Evolutionary conservation across 2,329 filamentous ascomycete species (phyloP), one percentile per base, ranked within the genome.

Genomic region (Xylaria arbuscula): DNA sequence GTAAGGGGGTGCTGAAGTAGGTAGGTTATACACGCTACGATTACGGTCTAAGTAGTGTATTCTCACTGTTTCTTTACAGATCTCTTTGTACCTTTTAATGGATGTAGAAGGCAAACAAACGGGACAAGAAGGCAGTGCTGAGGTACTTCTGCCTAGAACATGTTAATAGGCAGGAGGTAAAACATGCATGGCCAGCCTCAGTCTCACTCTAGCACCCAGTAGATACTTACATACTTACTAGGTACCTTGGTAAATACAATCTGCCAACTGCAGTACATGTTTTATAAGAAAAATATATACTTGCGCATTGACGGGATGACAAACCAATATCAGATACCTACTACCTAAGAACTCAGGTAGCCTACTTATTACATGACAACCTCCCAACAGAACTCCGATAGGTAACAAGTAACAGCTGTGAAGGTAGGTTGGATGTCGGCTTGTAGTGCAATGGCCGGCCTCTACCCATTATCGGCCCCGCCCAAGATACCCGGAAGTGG

Each of bases 51-150:
- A 5, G 28, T 28, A 28, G 28, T 28, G 5, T 7, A 10, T 38
- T 38, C 36, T 38, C 13, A 13, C 9, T 10, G 9, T 38, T 17
- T 42, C 13, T 42, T 38, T 7, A 13, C 24, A n/a, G 7, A 40
- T 50, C 45, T 19, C 32, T 51, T 60, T 60, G 58, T 50, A 50
- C n/a, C n/a, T 36, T n/a, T 24, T 1, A 48, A 15, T 47, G 19
- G 11, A 48, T 13, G 19, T 22, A 22, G 13, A 48, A 48, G 45
- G 19, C 45, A 48, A 19, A 8, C 45, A 13, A 48, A 22, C 10
- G 45, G 9, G 8, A 48, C 9, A 48, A 13, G 9, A 47, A 28
- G 28, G 2, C 19, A 4, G 45, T 48, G 5, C 19, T 19, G 11
- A 28, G 28, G 28, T 28, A 28, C 28, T 28, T 28, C 19, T 48